Base-by-base conservation (phyloP, 768 basidiomycete species). In the Cytidiella melzeri region DNA sequence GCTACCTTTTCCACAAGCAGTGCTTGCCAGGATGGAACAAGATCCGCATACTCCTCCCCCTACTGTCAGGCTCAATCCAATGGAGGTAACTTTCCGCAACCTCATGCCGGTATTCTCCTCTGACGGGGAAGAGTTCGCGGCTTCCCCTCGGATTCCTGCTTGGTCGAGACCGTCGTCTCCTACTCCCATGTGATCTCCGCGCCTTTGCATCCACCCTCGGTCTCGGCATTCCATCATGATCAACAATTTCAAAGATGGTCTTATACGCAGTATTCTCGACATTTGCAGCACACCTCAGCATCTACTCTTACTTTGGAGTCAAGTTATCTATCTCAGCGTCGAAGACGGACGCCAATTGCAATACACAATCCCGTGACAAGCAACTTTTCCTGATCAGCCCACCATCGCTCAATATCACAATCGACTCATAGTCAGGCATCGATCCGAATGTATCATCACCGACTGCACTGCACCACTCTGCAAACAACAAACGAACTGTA, bases 101-200 rank as follows among this genome's bases (percentile, higher is more conserved):
- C 77, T 84, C 59, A 81, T 84, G 79, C 82, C 82, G 34, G 73
- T 81, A 48, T 67, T 73, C 56, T 68, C 41, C 20, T 44, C 40
- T 20, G n/a, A 34, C 20, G 24, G 19, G 21, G 43, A 38, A 36
- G 48, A 41, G 11, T 19, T 40, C 39, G n/a, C 20, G 26, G 38
- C 51, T 25, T 28, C 45, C 12, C 18, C 26, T 9, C 9, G 26
- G 30, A n/a, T 18, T 20, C 42, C 23, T 12, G 21, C 43, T 13
- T 34, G 50, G 50, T 10, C 37, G 20, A 36, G 12, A 21, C n/a
- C 40, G 19, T 37, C 47, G 3, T 36, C 43, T 15, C 40, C 45
- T 19, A 18, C 21, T n/a, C 49, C 28, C 43, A 34, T 50, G 42
- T 45, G 36, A 50, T 19, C 7, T 23, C 47, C 34, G 52, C 52